Conservation (phyloP, 2,329 filamentous ascomycete species). For the Ophiocordyceps robertsii region DNA sequence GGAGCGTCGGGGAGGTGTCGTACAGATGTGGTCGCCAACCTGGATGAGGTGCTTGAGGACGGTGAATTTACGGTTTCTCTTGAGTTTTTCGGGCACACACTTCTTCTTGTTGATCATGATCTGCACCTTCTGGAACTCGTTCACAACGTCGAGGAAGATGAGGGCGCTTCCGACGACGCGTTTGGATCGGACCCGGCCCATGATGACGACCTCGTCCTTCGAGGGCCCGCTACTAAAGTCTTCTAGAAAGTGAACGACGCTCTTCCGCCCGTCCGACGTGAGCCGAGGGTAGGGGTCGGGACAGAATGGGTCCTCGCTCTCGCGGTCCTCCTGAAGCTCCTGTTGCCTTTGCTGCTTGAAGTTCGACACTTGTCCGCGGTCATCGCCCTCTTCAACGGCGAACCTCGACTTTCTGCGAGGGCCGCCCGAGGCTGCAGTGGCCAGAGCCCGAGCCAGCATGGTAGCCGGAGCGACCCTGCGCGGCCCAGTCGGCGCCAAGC, state of each 20-base stretch:
- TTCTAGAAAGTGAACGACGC: conserved; percentile 21
- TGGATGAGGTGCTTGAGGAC: conserved; percentile 52
- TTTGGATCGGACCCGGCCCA: conserved; percentile 59
- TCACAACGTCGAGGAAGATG: conserved; percentile 69
- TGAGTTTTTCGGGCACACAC: conserved; percentile 19
- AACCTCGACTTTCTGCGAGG: background rate
- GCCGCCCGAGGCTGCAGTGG: background rate
- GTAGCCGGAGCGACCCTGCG: background rate
- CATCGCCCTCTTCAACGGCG: background rate
- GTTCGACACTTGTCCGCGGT: conserved; percentile 12
- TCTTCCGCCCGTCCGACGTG: conserved; percentile 12
- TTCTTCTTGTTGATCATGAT: conserved; percentile 57
- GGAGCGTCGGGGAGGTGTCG: conserved; percentile 20
- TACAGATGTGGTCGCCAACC: conserved; percentile 75
- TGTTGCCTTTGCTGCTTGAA: conserved; percentile 22
- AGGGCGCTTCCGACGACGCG: conserved; percentile 64
- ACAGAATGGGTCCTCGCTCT: conserved; percentile 21
- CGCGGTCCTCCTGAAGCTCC: conserved; percentile 17
- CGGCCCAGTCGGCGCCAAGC: background rate
- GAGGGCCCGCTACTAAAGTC: conserved; percentile 12
- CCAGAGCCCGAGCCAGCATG: background rate
- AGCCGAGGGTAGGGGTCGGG: conserved; percentile 22
- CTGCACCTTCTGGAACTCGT: conserved; percentile 62
- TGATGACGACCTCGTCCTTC: conserved; percentile 18
- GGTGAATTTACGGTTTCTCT: conserved; percentile 34